These are phyloP conservation scores for Neohortaea acidophila DNA, from an alignment of 495 filamentous ascomycete species.

Conservation along the genomic window DNA sequence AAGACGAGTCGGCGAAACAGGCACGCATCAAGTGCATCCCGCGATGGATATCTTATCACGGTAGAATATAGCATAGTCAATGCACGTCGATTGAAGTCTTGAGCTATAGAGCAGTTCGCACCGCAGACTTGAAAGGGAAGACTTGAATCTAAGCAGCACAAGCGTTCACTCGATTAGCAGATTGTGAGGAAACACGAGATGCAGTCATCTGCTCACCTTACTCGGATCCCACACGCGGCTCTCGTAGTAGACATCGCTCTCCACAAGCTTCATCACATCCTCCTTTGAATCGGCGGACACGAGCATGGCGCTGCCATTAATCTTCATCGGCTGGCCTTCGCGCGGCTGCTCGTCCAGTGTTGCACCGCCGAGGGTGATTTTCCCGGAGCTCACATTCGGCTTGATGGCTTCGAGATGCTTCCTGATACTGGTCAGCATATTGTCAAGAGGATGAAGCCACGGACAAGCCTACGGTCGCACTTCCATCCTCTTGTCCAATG, in stretches of 20 bases:
- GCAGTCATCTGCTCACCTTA: constrained; percentile 34
- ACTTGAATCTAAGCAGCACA: constrained; percentile 18
- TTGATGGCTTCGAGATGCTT: constrained; percentile 41
- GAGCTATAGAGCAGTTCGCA: constrained; percentile 22
- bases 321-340: constrained; percentile 45
- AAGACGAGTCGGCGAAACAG: no score
- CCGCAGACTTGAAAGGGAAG: constrained; percentile 26
- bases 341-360: constrained; percentile 51
- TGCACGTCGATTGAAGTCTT: neutral
- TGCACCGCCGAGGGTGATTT: constrained; percentile 49
- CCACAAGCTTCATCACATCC: constrained; percentile 48
- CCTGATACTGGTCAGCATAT: constrained; percentile 23
- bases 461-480: constrained; percentile 47
- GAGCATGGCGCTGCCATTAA: constrained; percentile 57
- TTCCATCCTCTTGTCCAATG: constrained; percentile 51
- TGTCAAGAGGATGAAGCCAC: neutral
- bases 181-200: neutral
- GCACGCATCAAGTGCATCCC: no score
- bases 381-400: constrained; percentile 30
- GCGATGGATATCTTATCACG: no score
- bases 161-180: neutral
- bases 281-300: constrained; percentile 48
- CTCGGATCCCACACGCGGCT: constrained; percentile 73
- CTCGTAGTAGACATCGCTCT: constrained; percentile 55
- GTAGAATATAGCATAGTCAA: no score